Evolutionary conservation across 192 early-diverging fungal genomes (phyloP), one percentile per base, ranked within the genome.

Genomic region (Cladochytrium replicatum): DNA sequence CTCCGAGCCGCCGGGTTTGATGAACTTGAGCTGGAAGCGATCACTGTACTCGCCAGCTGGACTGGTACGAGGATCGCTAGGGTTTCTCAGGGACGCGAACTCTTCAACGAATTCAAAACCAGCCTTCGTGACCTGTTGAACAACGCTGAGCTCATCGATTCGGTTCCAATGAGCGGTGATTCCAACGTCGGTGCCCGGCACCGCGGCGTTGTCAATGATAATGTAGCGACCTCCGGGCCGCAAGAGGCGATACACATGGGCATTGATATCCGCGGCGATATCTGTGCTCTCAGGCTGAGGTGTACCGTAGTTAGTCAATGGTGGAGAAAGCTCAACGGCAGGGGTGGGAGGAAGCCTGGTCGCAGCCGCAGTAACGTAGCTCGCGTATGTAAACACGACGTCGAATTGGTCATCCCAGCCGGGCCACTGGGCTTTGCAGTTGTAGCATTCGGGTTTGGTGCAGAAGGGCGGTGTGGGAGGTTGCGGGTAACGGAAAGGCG

Each of bases 391-490:
- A 30, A 47, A 47, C n/a, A 47, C 32, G 7, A 29, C 13, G 22
- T 47, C 46, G 32, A 32, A 47, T 30, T 30, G 27, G 46, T 28
- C 19, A 5, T 47, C 46, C 46, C 46, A 47, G 22, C 46, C 46
- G 32, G 22, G 27, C 46, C 46, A 47, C 6, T 25, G 7, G 4
- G n/a, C 6, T 6, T 9, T 30, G 46, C 46, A 47, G n/a, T 30
- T 30, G 5, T 25, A 8, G 46, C 46, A 47, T 6, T 28, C 32
- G 46, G 46, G 46, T n/a, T 47, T 30, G 26, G n/a, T 22, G 26
- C 46, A 47, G 27, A 47, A 30, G n/a, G 46, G 46, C 6, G 46
- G 46, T 6, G 32, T 30, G 8, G 46, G 46, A 29, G 46, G 46
- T 13, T 13, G n/a, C 5, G 46, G 46, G 19, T 29, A 13, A 7